These are phyloP conservation scores for Alternaria viburni DNA, from an alignment of 2,329 filamentous ascomycete genomes.

Conservation along the genomic window DNA sequence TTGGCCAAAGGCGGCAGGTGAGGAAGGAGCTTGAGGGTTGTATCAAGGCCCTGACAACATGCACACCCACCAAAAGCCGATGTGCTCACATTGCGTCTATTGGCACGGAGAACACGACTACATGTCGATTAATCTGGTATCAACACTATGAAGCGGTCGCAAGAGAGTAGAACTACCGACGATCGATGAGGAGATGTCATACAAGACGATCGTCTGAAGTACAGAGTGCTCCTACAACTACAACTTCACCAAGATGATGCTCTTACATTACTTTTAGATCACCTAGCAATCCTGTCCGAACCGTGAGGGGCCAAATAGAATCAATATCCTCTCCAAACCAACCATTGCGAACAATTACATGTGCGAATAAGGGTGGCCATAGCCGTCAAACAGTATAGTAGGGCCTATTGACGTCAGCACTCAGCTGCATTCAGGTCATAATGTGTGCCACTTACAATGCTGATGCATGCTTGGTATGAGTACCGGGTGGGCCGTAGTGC, in stretches of 20 bases:
- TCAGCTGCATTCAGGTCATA: neutral
- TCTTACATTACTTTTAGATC: neutral
- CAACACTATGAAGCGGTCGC: neutral
- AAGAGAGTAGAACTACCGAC: neutral
- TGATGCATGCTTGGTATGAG: neutral
- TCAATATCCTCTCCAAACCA: neutral
- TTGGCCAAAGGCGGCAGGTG: neutral
- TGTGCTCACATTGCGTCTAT: neutral
- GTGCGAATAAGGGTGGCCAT: neutral
- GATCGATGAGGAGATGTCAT: neutral
- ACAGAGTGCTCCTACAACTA: neutral
- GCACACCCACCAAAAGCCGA: neutral
- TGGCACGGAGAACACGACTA: neutral
- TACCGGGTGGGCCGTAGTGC: too few relatives aligned
- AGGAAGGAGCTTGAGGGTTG: constrained; percentile 1
- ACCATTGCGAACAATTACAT: neutral
- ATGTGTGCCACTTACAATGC: neutral
- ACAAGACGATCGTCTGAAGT: neutral
- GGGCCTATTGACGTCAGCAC: neutral
- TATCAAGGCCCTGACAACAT: neutral
- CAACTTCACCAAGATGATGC: neutral
- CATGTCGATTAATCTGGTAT: neutral
- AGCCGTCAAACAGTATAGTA: neutral
- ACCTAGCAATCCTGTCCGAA: neutral
- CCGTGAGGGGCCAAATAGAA: neutral